A percentile compares a stretch with the other conserved stretches of the same genome.
Conservation (phyloP, 257 asterid species). For the Solanum paucissectum region DNA sequence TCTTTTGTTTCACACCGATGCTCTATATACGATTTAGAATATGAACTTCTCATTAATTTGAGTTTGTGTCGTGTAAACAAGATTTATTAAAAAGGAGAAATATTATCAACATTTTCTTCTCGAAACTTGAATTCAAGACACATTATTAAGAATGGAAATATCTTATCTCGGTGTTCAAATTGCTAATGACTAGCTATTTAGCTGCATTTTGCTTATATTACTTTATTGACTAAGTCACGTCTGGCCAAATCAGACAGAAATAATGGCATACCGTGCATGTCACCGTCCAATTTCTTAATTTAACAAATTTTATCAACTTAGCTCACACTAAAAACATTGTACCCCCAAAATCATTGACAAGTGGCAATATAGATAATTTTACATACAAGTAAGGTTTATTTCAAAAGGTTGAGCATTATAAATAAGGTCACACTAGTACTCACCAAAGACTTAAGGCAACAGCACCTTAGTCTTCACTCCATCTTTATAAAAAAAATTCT, state of each 20-base stretch:
- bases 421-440: slow-evolving; percentile 21
- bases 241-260: slow-evolving; percentile 19
- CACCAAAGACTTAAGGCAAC: slow-evolving; percentile 6
- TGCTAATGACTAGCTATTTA: neutral
- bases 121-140: neutral
- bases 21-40: neutral
- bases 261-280: neutral
- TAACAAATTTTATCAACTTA: slow-evolving; percentile 15
- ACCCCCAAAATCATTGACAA: neutral
- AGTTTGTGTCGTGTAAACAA: neutral
- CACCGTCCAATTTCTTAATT: slow-evolving; percentile 27
- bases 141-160: neutral
- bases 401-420: slow-evolving; percentile 17
- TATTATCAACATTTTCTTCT: neutral
- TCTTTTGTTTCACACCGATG: neutral
- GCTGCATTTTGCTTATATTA: neutral
- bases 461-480: slow-evolving; percentile 6
- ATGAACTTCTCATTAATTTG: neutral
- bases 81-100: neutral
- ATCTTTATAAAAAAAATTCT: neutral
- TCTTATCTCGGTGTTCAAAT: neutral
- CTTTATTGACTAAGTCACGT: slow-evolving; percentile 11
- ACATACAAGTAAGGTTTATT: slow-evolving; percentile 12
- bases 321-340: neutral
- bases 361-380: slow-evolving; percentile 26